These are phyloP conservation scores for Termitomyces sp. DNA, from an alignment of 768 basidiomycete genomes.

Conservation along the genomic window DNA sequence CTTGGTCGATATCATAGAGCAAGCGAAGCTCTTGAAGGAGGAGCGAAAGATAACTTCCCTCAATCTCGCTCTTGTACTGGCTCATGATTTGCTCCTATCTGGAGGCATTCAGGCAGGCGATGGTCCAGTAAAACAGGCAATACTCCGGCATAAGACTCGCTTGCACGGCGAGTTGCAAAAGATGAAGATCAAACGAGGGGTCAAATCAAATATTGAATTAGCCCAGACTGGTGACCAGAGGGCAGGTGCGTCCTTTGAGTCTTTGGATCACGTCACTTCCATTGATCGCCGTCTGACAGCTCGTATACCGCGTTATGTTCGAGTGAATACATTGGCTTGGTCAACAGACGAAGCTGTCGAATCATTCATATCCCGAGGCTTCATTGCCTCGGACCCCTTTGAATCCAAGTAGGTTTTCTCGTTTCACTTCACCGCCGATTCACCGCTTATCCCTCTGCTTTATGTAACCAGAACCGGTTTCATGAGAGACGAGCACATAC, in stretches of 20 bases:
- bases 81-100: constrained; percentile 86
- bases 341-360: constrained; percentile 60
- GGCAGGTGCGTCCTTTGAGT: constrained; percentile 45
- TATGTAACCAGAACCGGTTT: constrained; percentile 51
- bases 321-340: constrained; percentile 76
- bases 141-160: constrained; percentile 87
- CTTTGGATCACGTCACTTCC: neutral
- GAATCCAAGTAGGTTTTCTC: constrained; percentile 41
- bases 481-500: constrained; percentile 74
- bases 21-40: constrained; percentile 63
- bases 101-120: constrained; percentile 88
- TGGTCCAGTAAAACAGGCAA: constrained; percentile 84
- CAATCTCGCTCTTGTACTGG: constrained; percentile 79
- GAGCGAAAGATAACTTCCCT: constrained; percentile 76
- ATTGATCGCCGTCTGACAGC: constrained; percentile 34
- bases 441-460: constrained; percentile 8
- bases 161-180: constrained; percentile 83
- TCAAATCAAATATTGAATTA: constrained; percentile 59
- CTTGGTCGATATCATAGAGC: constrained; percentile 66
- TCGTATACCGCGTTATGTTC: constrained; percentile 78
- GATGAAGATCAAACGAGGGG: constrained; percentile 75
- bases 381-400: constrained; percentile 47
- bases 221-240: constrained; percentile 57
- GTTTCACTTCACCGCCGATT: neutral
- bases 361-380: constrained; percentile 55